These are phyloP conservation scores for Rhynchospora pubera DNA, from an alignment of 176 grass and related monocot species.

Conservation along the genomic window DNA sequence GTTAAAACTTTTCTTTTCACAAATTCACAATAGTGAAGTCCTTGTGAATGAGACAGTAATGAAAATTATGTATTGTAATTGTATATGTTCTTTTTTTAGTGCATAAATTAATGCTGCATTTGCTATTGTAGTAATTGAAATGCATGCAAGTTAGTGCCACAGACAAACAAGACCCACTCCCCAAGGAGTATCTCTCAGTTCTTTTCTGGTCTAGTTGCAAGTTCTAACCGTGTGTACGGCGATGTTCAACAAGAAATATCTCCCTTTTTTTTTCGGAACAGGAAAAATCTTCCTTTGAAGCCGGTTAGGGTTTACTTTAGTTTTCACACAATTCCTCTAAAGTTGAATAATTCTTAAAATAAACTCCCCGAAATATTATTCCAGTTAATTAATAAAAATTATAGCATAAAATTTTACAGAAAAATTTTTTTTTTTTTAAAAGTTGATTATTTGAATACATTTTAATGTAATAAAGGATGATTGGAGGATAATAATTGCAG, in stretches of 20 bases:
- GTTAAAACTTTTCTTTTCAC: too few species aligned
- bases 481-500: background rate
- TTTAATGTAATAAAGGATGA: background rate
- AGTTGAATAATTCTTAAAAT: background rate
- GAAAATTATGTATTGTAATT: background rate
- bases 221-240: background rate
- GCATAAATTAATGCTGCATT: too few species aligned
- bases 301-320: background rate
- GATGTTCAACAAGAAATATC: background rate
- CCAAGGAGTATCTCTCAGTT: background rate
- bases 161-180: background rate
- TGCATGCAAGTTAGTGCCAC: background rate
- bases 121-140: too few species aligned
- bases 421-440: background rate
- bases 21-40: too few species aligned
- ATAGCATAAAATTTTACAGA: background rate
- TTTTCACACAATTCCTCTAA: background rate
- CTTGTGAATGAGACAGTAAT: too few species aligned
- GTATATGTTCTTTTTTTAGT: too few species aligned
- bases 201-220: background rate
- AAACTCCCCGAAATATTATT: background rate
- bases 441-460: too few species aligned
- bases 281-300: background rate
- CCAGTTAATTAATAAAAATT: background rate
- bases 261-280: background rate